Base-by-base conservation (phyloP, 78 protist species). In the Dictyostelium purpureum region DNA sequence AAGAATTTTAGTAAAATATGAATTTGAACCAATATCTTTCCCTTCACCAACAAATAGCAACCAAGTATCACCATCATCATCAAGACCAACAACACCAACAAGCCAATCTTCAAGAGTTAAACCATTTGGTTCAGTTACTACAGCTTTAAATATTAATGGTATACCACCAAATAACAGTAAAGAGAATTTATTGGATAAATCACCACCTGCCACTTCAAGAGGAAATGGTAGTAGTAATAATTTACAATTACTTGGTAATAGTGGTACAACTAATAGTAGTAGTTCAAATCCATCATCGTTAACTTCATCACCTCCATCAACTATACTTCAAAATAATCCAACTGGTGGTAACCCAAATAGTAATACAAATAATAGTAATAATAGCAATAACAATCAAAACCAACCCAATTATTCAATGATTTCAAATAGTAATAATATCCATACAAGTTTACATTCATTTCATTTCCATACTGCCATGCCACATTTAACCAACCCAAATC, bases 401-500 rank as follows among this genome's bases (percentile, higher is more conserved):
- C 7, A 63, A n/a, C 33, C 12, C 18, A 38, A 38, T 67, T 40
- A 40, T 51, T 51, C 67, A 51, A 33, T 75, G 47, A 75, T 75
- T 75, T 35, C 52, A 24, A 75, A 75, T 52, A 51, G 66, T 51
- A 45, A 75, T 47, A 75, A 28, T 51, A 51, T 75, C 11, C 85
- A 77, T 40, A n/a, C 63, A 77, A 59, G 16, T 40, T 77, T 71
- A 19, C 85, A 57, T 57, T 85, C 92, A 45, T 85, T 85, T 40
- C 92, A 85, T 74, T 74, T 37, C 33, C 77, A 74, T 35, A 70
- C 74, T 18, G 81, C 78, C 0, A 59, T 77, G 63, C 92, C 92
- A 6, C 56, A 47, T 45, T 43, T 85, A 7, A 11, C 40, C 3
- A 42, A 47, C 16, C 92, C 92, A 45, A 66, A 85, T 37, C 76